Percentiles rank a stretch among this genome's conserved stretches.
phyloP scores from a whole-genome alignment of 2,329 filamentous ascomycete species.

The Acrocalymma vagum region DNA sequence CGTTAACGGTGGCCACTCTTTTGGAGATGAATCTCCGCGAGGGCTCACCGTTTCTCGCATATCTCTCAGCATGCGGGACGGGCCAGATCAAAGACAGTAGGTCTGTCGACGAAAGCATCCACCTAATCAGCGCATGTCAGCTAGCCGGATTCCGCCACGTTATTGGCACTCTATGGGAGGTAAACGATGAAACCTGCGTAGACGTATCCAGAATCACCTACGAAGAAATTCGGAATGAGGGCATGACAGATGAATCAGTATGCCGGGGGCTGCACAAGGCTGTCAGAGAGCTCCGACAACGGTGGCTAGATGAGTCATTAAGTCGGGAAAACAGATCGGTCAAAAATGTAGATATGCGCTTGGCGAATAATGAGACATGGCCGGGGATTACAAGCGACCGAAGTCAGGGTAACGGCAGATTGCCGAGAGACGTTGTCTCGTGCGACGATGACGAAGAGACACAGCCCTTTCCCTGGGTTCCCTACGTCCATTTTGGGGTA shows the following conservation, averaged over 20 bases:
- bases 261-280: conserved; percentile 7
- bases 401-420: not conserved
- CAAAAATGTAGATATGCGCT: too few species aligned
- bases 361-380: too few species aligned
- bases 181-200: conserved; percentile 42
- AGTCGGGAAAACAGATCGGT: too few species aligned
- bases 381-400: too few species aligned
- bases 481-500: conserved; percentile 4
- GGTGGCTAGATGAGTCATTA: not conserved
- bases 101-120: conserved; percentile 48
- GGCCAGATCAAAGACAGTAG: conserved; percentile 25
- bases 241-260: conserved; percentile 6
- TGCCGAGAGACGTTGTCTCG: not conserved
- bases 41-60: conserved; percentile 8
- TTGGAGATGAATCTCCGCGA: conserved; percentile 1
- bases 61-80: conserved; percentile 18
- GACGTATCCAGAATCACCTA: conserved; percentile 39
- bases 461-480: conserved; percentile 1
- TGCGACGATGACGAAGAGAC: not conserved
- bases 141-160: conserved; percentile 32
- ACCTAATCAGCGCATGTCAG: conserved; percentile 49
- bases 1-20: conserved; percentile 27
- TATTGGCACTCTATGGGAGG: conserved; percentile 52
- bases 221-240: conserved; percentile 10
- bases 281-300: conserved; percentile 3